Conservation (phyloP, 2,329 filamentous ascomycete species). For the Volutella citrinella region DNA sequence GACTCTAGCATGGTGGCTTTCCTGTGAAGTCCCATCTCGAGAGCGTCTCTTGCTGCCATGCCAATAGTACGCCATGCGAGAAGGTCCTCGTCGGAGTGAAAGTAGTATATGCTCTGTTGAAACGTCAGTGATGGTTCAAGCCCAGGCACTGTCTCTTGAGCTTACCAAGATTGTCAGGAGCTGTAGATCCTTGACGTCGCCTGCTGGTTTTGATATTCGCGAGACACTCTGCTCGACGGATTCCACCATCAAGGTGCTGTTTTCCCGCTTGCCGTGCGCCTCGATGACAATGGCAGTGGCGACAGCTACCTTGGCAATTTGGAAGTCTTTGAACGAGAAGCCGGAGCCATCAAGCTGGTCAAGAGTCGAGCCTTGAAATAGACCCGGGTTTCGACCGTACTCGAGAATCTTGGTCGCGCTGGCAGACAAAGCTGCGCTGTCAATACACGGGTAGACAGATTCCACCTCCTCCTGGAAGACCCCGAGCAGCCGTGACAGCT, state of each 20-base stretch:
- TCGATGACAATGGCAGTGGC: constrained; percentile 32
- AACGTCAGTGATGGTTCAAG: background rate
- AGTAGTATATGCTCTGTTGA: constrained; percentile 38
- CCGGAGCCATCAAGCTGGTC: background rate
- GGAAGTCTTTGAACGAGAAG: constrained; percentile 24
- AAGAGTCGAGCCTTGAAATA: background rate
- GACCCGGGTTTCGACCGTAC: constrained; percentile 12
- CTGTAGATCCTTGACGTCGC: constrained; percentile 33
- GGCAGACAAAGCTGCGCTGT: constrained; percentile 25
- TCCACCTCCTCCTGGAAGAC: constrained; percentile 40
- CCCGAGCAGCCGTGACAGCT: constrained; percentile 31
- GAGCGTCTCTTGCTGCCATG: constrained; percentile 41
- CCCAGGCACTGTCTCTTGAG: no score
- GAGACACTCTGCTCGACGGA: constrained; percentile 28
- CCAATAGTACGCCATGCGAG: constrained; percentile 47
- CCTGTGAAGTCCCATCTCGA: constrained; percentile 48
- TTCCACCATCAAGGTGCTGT: constrained; percentile 25
- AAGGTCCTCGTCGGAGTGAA: constrained; percentile 47
- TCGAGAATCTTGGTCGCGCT: constrained; percentile 25
- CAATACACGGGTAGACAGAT: constrained; percentile 33
- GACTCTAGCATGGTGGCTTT: constrained; percentile 40
- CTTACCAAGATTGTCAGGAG: constrained; percentile 29
- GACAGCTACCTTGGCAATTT: constrained; percentile 32
- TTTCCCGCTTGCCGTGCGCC: constrained; percentile 27
- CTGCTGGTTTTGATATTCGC: constrained; percentile 25